Base-by-base conservation (phyloP, 2,329 filamentous ascomycete species). In the Sarocladium strictum region DNA sequence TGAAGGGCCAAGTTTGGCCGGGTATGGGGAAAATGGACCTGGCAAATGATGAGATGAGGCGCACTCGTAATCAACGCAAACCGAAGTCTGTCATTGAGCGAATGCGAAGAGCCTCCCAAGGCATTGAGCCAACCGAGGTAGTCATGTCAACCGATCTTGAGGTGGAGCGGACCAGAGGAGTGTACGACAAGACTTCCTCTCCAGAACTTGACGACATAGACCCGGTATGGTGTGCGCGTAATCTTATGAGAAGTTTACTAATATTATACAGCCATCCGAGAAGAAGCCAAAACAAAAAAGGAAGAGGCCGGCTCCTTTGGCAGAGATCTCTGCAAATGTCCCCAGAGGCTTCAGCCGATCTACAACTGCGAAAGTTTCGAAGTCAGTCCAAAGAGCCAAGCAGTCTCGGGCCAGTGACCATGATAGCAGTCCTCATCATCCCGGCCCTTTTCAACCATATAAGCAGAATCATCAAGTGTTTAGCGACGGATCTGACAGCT, bases 11-110 rank as follows among this genome's bases (percentile, higher is more conserved):
- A n/a, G 74, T 83, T 47, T 90, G 85, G 77, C 85, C 86, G 2
- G 89, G 89, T 17, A 92, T 92, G 88, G 80, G 82, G 53, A 77
- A 90, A n/a, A 91, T 92, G 65, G 89, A 93, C 67, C 84, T 89
- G 53, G 89, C 89, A 3, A 88, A 85, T 3, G 79, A 84, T 15
- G 81, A 86, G 57, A 86, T 88, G 77, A 86, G 83, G 61, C 79
- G 85, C 45, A 89, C 83, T 71, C 78, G 89, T 53, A 92, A 92
- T 65, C 89, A 93, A 69, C 84, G 86, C 62, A 93, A 93, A 67
- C 82, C 86, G 54, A 77, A 75, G n/a, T 85, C 83, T 1, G 84
- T 90, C n/a, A 72, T 90, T 21, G 75, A 81, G 54, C 79, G 81
- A 56, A 83, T 93, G 68, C 78, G 84, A 61, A 68, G 77, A 53